Percentiles rank a stretch among this genome's conserved stretches.
These are phyloP conservation scores for Thalassiosira profunda DNA, from an alignment of 108 stramenopile species.

Conservation along the genomic window DNA sequence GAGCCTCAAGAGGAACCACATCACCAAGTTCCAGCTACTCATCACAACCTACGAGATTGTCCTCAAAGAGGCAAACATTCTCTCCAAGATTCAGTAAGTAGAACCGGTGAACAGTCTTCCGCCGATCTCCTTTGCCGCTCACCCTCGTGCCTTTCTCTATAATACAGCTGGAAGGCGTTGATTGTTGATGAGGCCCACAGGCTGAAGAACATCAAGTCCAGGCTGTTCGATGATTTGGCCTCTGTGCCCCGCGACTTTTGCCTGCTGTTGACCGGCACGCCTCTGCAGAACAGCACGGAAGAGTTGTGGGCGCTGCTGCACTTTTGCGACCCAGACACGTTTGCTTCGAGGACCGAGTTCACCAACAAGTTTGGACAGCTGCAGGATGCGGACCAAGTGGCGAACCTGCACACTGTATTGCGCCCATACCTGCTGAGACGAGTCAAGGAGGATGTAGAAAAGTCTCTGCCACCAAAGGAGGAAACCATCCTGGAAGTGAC, in stretches of 20 bases:
- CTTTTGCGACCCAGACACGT: slow-evolving; percentile 76
- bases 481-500: slow-evolving; percentile 97
- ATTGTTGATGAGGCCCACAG: slow-evolving; percentile 97
- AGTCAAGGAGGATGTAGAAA: slow-evolving; percentile 98
- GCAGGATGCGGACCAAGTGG: slow-evolving; percentile 87
- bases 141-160: not conserved
- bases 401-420: slow-evolving; percentile 89
- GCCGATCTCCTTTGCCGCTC: no score
- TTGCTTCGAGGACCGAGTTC: slow-evolving; percentile 82
- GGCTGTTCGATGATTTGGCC: slow-evolving; percentile 77
- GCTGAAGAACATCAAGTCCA: slow-evolving; percentile 87
- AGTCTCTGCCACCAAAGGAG: slow-evolving; percentile 95
- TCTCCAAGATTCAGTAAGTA: slow-evolving; percentile 85
- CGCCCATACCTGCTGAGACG: slow-evolving; percentile 96
- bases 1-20: slow-evolving; percentile 75
- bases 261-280: slow-evolving; percentile 97
- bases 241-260: slow-evolving; percentile 84
- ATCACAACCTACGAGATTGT: slow-evolving; percentile 98
- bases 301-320: slow-evolving; percentile 95
- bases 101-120: no score
- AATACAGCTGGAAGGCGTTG: slow-evolving; percentile 72
- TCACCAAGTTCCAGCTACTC: slow-evolving; percentile 93
- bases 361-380: slow-evolving; percentile 86
- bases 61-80: slow-evolving; percentile 79
- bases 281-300: slow-evolving; percentile 97